Evolutionary conservation across 2,329 filamentous ascomycete species (phyloP).

Genomic region (Diaporthe sp.): DNA sequence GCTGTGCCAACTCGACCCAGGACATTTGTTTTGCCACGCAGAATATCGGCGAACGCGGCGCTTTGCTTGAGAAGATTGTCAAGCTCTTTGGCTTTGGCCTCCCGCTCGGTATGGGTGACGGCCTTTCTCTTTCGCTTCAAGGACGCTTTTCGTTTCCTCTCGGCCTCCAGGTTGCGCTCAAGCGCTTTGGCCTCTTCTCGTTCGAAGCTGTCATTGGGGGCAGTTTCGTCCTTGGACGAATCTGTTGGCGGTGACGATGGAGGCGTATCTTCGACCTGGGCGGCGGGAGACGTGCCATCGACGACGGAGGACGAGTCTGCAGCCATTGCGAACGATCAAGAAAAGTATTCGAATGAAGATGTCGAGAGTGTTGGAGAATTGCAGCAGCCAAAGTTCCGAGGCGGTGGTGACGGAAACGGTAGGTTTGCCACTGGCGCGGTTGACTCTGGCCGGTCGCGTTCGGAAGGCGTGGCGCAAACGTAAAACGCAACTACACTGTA

Average conservation of each 20-base stretch:
- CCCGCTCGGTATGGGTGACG: constrained; percentile 65
- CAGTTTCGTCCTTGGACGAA: constrained; percentile 41
- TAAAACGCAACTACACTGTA: too few relatives aligned
- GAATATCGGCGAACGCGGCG: constrained; percentile 71
- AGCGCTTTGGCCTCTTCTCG: constrained; percentile 60
- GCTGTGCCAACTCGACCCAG: constrained; percentile 72
- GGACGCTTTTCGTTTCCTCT: constrained; percentile 56
- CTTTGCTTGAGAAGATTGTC: constrained; percentile 71
- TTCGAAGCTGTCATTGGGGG: constrained; percentile 46
- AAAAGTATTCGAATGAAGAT: not conserved
- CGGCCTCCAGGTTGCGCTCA: constrained; percentile 61
- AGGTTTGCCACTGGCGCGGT: constrained; percentile 17
- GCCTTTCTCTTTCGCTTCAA: constrained; percentile 61
- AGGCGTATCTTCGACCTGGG: constrained; percentile 46
- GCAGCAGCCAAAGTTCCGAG: not conserved
- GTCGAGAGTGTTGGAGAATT: not conserved
- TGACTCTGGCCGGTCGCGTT: not conserved
- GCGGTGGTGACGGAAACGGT: not conserved
- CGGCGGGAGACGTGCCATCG: constrained; percentile 12
- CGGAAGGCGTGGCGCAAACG: not conserved
- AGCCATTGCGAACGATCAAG: constrained; percentile 25
- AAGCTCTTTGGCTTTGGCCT: constrained; percentile 69
- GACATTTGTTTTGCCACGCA: constrained; percentile 73
- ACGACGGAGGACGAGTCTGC: constrained; percentile 15
- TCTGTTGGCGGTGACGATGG: constrained; percentile 54